Evolutionary conservation across 768 basidiomycete genomes (phyloP).

Genomic region (Psilocybe cyanescens): DNA sequence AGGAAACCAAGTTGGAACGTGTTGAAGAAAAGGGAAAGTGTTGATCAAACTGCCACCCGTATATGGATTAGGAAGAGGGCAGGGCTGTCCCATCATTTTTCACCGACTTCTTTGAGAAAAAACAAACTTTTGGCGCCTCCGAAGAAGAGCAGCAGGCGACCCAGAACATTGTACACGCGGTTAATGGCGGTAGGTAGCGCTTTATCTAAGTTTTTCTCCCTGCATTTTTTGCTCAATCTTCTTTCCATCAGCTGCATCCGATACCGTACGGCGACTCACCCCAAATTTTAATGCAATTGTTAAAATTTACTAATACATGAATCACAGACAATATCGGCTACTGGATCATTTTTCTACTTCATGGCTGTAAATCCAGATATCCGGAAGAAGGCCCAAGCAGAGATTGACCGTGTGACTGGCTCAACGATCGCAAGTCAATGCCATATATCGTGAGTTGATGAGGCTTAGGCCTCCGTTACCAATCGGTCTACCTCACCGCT

Average conservation of each 20-base stretch:
- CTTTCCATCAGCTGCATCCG: constrained; percentile 14
- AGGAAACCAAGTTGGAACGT: too few relatives aligned
- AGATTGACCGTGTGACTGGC: constrained; percentile 38
- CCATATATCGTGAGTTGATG: constrained; percentile 22
- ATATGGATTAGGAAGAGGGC: constrained; percentile 7
- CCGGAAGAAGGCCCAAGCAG: constrained; percentile 35
- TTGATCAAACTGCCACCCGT: too few relatives aligned
- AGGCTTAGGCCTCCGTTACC: constrained; percentile 20
- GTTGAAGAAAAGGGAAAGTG: too few relatives aligned
- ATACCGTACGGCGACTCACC: constrained; percentile 12
- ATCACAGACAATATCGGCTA: constrained; percentile 18
- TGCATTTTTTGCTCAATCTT: background rate
- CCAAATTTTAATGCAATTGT: background rate
- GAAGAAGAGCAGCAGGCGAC: constrained; percentile 9
- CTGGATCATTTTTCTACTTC: constrained; percentile 28
- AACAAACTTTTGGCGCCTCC: background rate
- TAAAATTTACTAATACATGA: background rate
- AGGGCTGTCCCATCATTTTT: constrained; percentile 12
- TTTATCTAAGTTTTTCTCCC: background rate
- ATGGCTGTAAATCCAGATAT: constrained; percentile 32
- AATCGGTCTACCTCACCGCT: constrained; percentile 24
- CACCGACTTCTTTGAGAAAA: constrained; percentile 10
- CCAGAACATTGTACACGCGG: constrained; percentile 13
- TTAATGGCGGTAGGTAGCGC: constrained; percentile 15
- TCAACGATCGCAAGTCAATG: constrained; percentile 27